Evolutionary conservation across 1,284 basidiomycete genomes (phyloP).

Genomic region (Phlebopus sp.): DNA sequence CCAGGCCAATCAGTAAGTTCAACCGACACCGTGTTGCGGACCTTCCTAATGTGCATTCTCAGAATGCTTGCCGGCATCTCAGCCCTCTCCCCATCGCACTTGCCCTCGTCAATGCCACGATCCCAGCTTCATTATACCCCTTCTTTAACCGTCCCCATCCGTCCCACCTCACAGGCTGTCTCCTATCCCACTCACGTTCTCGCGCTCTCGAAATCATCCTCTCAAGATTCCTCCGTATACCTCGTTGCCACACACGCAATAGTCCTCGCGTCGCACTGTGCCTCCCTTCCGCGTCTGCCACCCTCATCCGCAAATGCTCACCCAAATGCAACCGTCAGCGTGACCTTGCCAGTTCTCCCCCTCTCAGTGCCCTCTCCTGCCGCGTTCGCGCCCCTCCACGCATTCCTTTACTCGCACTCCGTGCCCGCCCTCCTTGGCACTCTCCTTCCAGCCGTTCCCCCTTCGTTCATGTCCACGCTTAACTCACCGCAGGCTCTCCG

Average conservation of each 20-base stretch:
- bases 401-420: conserved; percentile 65
- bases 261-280: conserved; percentile 57
- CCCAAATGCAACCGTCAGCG: conserved; percentile 32
- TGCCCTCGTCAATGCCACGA: conserved; percentile 46
- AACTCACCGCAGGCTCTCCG: conserved; percentile 43
- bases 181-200: conserved; percentile 58
- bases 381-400: conserved; percentile 61
- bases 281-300: conserved; percentile 53
- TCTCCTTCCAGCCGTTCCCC: conserved; percentile 56
- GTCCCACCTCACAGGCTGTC: conserved; percentile 30
- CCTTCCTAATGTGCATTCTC: conserved; percentile 6
- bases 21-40: conserved; percentile 5
- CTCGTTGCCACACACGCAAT: conserved; percentile 57
- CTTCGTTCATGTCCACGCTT: conserved; percentile 48
- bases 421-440: conserved; percentile 48
- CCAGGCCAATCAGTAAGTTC: conserved; percentile 50
- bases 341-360: conserved; percentile 61
- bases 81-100: conserved; percentile 44
- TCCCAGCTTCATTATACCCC: conserved; percentile 45
- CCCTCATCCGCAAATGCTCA: conserved; percentile 31
- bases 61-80: conserved; percentile 54
- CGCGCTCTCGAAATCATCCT: conserved; percentile 45
- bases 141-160: conserved; percentile 44
- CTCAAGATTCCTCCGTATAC: conserved; percentile 34
- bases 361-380: conserved; percentile 64